These are phyloP conservation scores for Plasmodium relictum DNA, from an alignment of 169 alveolate genomes.

Conservation along the genomic window DNA sequence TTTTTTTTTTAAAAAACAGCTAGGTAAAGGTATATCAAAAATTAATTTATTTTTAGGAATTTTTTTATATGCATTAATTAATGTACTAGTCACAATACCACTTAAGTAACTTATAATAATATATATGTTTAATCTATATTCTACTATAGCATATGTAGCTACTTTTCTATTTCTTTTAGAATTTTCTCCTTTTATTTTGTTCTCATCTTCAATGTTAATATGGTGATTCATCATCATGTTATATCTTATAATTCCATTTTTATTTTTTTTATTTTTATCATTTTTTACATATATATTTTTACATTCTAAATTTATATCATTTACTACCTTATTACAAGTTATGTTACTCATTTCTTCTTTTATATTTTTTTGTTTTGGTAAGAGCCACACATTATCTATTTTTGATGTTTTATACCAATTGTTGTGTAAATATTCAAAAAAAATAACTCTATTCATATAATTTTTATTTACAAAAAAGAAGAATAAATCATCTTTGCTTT, in stretches of 20 bases:
- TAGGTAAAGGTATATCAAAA: slow-evolving; percentile 3
- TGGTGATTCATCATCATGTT: not conserved
- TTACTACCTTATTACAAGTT: not conserved
- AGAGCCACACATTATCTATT: slow-evolving; percentile 44
- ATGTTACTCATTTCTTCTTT: not conserved
- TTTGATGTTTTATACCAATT: slow-evolving; percentile 53
- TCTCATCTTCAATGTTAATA: not conserved
- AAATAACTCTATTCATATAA: slow-evolving; percentile 9
- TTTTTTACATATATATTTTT: not conserved
- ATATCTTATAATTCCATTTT: not conserved
- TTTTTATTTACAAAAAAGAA: slow-evolving; percentile 54
- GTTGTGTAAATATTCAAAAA: slow-evolving; percentile 28
- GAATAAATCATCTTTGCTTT: slow-evolving; percentile 49
- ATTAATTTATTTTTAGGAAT: slow-evolving; percentile 14
- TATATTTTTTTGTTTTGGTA: slow-evolving; percentile 16
- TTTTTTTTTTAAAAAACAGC: not conserved
- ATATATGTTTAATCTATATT: slow-evolving; percentile 35
- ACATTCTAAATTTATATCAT: not conserved
- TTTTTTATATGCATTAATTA: slow-evolving; percentile 50
- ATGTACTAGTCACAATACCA: slow-evolving; percentile 31
- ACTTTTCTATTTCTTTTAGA: not conserved
- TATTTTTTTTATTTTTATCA: not conserved
- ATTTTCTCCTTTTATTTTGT: not conserved
- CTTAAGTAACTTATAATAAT: slow-evolving; percentile 30
- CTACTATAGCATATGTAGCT: slow-evolving; percentile 44